Base-by-base conservation (phyloP, 2,329 filamentous ascomycete genomes). In the Myriosclerotinia scirpicola region DNA sequence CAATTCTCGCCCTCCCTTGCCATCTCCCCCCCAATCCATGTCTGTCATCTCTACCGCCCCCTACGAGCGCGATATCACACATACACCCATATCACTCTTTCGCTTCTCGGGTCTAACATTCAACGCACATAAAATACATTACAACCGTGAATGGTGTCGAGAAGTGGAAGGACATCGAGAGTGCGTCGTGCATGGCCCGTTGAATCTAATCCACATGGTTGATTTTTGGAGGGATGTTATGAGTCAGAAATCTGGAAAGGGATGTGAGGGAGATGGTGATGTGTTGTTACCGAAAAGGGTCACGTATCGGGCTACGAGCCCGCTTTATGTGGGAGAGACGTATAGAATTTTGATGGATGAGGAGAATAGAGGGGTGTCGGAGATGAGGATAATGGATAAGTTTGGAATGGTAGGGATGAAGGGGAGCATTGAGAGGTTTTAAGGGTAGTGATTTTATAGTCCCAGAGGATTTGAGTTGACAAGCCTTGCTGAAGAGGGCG, bases 91-190 rank as follows among this genome's bases (percentile, higher is more conserved):
- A 67, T 38, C 72, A 48, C 54, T 96, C 1, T 96, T 95, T 78
- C 86, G 91, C 22, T 96, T 93, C 80, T 93, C 90, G 0, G 91
- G 91, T 0, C 80, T 96, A 52, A 96, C 91, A 0, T 93, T 93
- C 80, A 96, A 96, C 75, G 91, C 87, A 0, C 93, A 96, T 77
- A 88, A 87, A 71, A 96, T 96, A 65, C 93, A 96, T 77, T 89
- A 94, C 72, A 90, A 93, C 89, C 95, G 67, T 62, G 46, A 72
- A 56, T 65, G 73, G 69, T 65, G 76, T 74, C 54, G 67, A 75
- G 30, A 74, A 78, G 44, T 82, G 75, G 44, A 76, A 76, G 87
- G 88, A 0, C 90, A 95, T 73, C 84, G 85, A 0, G 84, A 87
- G 20, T 77, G 90, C 6, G 85, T 96, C 14, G 91, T 96, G 40